phyloP scores from a whole-genome alignment of 2,329 filamentous ascomycete species.

The Dactylonectria estremocensis region DNA sequence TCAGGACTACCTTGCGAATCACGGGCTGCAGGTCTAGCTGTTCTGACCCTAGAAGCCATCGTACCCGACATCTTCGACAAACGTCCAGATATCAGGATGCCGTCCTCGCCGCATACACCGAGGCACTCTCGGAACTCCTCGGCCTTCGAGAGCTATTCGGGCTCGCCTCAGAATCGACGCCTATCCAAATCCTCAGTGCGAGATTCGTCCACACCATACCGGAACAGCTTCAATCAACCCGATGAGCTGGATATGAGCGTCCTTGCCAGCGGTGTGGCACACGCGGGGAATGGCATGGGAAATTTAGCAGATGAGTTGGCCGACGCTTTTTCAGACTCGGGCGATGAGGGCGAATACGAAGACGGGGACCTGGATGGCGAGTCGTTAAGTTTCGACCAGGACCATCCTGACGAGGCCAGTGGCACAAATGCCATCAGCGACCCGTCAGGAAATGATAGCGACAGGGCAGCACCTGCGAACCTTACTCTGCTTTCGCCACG shows the following conservation, averaged over 20 bases:
- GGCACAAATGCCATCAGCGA: constrained; percentile 26
- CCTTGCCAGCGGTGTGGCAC: constrained; percentile 60
- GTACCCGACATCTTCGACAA: constrained; percentile 19
- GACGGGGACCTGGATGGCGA: constrained; percentile 57
- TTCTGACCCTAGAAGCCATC: constrained; percentile 20
- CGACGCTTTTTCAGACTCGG: constrained; percentile 78
- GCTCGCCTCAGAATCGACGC: constrained; percentile 63
- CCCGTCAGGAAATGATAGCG: constrained; percentile 38
- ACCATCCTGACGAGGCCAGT: constrained; percentile 33
- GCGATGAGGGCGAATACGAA: constrained; percentile 69
- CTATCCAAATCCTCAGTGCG: constrained; percentile 67
- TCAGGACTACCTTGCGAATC: constrained; percentile 11
- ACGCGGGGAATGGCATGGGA: constrained; percentile 73
- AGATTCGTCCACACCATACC: constrained; percentile 65
- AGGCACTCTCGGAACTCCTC: constrained; percentile 73
- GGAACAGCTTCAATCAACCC: constrained; percentile 64
- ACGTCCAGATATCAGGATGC: constrained; percentile 48
- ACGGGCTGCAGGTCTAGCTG: constrained; percentile 20
- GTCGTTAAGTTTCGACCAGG: constrained; percentile 28
- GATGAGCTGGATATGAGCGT: constrained; percentile 64
- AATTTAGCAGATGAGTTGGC: constrained; percentile 88
- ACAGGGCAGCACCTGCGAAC: constrained; percentile 55
- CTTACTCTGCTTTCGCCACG: constrained; percentile 62
- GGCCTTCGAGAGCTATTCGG: constrained; percentile 64
- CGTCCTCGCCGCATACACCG: constrained; percentile 68